Percentiles rank a stretch among this genome's conserved stretches.
Conservation (phyloP, 192 early-diverging fungal genomes). For the Podila minutissima region DNA sequence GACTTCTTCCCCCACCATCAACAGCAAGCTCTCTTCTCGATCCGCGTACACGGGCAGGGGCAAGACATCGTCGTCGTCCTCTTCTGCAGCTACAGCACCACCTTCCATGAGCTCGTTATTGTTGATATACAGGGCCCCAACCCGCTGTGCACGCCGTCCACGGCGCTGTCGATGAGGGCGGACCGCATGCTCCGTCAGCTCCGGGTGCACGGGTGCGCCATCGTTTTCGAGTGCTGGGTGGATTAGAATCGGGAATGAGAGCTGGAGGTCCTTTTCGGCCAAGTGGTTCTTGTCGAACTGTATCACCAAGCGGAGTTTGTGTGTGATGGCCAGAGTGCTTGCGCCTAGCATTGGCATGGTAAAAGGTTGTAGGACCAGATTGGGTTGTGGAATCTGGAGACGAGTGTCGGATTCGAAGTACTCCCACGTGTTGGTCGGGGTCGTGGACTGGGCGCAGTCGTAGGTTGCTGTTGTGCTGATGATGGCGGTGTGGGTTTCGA, state of each 20-base stretch:
- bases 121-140: background rate
- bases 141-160: background rate
- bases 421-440: slow-evolving; percentile 13
- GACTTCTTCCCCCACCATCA: slow-evolving; percentile 36
- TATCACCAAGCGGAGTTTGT: slow-evolving; percentile 32
- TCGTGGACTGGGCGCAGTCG: slow-evolving; percentile 2
- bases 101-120: background rate
- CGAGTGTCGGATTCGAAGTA: slow-evolving; percentile 7
- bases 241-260: slow-evolving; percentile 30
- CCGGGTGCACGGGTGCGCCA: slow-evolving; percentile 20
- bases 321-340: slow-evolving; percentile 4
- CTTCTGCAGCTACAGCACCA: slow-evolving; percentile 8
- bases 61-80: background rate
- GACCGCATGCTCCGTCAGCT: background rate
- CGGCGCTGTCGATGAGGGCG: background rate
- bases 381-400: slow-evolving; percentile 38
- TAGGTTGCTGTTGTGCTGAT: slow-evolving; percentile 32
- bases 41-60: slow-evolving; percentile 38
- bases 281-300: slow-evolving; percentile 10
- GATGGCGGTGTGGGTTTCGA: slow-evolving; percentile 5
- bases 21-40: slow-evolving; percentile 14
- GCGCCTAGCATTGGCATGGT: slow-evolving; percentile 6
- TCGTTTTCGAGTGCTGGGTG: slow-evolving; percentile 12
- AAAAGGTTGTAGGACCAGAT: slow-evolving; percentile 5
- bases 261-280: slow-evolving; percentile 33